Conservation (phyloP, 768 basidiomycete genomes). For the Austroboletus festivus region DNA sequence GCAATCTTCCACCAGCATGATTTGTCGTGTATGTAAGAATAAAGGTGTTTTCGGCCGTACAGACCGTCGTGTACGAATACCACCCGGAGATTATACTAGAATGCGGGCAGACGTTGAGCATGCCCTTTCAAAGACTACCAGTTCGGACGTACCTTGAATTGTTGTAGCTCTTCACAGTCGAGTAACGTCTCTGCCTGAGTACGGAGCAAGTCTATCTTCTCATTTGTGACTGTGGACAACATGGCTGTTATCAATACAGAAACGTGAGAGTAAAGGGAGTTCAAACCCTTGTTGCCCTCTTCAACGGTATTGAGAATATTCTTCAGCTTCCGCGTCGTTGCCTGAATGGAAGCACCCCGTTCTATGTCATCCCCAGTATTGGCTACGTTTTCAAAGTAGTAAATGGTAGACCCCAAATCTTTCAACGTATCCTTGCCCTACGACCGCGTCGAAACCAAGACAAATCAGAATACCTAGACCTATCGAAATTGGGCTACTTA, state of each 20-base stretch:
- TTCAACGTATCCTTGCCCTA: constrained; percentile 64
- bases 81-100: constrained; percentile 75
- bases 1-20: constrained; percentile 80
- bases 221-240: constrained; percentile 47
- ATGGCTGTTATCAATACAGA: not conserved
- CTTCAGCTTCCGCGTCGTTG: constrained; percentile 50
- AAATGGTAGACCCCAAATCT: constrained; percentile 56
- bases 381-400: constrained; percentile 73
- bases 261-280: not conserved
- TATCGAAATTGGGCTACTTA: constrained; percentile 32
- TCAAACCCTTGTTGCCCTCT: constrained; percentile 50
- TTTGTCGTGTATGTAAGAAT: constrained; percentile 67
- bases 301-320: constrained; percentile 50
- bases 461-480: not conserved
- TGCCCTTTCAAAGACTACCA: not conserved
- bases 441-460: not conserved
- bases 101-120: not conserved
- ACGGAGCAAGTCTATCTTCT: constrained; percentile 44
- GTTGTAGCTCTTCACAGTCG: constrained; percentile 63
- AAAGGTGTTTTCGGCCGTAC: constrained; percentile 72
- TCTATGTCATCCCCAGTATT: constrained; percentile 43
- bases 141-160: constrained; percentile 44
- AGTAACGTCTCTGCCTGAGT: constrained; percentile 45
- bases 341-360: constrained; percentile 43
- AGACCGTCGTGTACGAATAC: constrained; percentile 78